Conservation (phyloP, 805 yeast genomes). For the Metschnikowia cubensis region DNA sequence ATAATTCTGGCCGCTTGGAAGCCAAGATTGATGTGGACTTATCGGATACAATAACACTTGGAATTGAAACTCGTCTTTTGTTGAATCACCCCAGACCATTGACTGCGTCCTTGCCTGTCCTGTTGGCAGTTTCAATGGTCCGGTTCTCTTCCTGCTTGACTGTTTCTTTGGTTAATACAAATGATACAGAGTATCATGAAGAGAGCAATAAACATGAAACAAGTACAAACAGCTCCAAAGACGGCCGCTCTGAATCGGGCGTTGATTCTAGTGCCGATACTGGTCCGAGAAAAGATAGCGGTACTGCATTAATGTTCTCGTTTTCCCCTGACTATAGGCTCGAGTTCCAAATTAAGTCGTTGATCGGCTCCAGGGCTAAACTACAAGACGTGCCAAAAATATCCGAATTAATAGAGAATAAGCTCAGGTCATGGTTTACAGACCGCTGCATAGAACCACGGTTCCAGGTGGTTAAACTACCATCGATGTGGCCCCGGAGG, state of each 20-base stretch:
- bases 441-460: slow-evolving; percentile 94
- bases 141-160: slow-evolving; percentile 88
- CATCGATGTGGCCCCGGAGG: slow-evolving; percentile 77
- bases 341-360: slow-evolving; percentile 82
- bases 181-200: slow-evolving; percentile 30
- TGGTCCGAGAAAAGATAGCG: slow-evolving; percentile 20
- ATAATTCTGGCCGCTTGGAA: slow-evolving; percentile 54
- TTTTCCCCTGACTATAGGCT: slow-evolving; percentile 88
- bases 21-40: slow-evolving; percentile 90
- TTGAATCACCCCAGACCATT: slow-evolving; percentile 79
- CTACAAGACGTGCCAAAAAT: slow-evolving; percentile 91
- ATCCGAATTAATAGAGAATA: slow-evolving; percentile 76
- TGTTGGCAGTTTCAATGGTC: slow-evolving; percentile 80
- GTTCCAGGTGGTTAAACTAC: slow-evolving; percentile 78
- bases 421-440: slow-evolving; percentile 81
- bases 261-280: background rate
- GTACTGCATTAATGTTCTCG: slow-evolving; percentile 80
- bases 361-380: slow-evolving; percentile 90
- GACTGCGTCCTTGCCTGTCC: slow-evolving; percentile 84
- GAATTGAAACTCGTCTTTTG: slow-evolving; percentile 73
- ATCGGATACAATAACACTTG: slow-evolving; percentile 80
- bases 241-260: background rate
- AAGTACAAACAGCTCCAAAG: slow-evolving; percentile 5
- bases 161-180: slow-evolving; percentile 57
- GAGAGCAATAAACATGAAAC: slow-evolving; percentile 8